Evolutionary conservation across 345 rosid species (phyloP), one percentile per base, ranked within the genome.

Genomic region (Mangifera indica): DNA sequence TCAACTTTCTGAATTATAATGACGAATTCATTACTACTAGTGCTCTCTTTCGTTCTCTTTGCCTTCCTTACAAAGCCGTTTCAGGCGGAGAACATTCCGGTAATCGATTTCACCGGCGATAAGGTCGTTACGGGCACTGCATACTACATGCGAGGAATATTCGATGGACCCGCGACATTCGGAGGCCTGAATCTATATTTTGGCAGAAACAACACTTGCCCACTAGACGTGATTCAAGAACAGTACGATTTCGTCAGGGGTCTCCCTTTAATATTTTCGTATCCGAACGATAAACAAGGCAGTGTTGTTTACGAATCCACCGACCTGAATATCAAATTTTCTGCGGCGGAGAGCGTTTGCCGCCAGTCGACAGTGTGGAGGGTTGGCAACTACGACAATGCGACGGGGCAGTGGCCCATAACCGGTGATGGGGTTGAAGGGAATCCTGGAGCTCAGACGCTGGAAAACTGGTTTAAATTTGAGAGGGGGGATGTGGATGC

Each of bases 371-470:
- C 51, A 46, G 45, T 66, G n/a, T 66, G 44, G 58, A 48, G 15
- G 1, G 57, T 66, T 49, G 58, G 29, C 12, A 7, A 49, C 20
- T 46, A 46, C 9, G 69, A 65, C 25, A 10, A 46, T 2, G 14
- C 37, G 3, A 65, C 37, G 3, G 37, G 42, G 0, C 3, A 65
- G 1, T 48, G 55, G 69, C 25, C 48, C 25, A 48, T 65, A 65
- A 48, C 40, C 17, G 26, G 40, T 46, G 18, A 26, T 24, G 69
- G 56, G 17, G 54, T 8, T 1, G 8, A 22, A 48, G 56, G 69
- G 7, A 65, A 65, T 13, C 69, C 69, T 3, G 69, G 69, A 65
- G 7, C 69, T 48, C 40, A 65, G 4, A 65, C 69, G 0, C 25
- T 65, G 42, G 1, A 14, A 25, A 65, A 0, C 40, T 48, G 69